Base-by-base conservation (phyloP, 768 basidiomycete species). In the Pleurotus sapidus region DNA sequence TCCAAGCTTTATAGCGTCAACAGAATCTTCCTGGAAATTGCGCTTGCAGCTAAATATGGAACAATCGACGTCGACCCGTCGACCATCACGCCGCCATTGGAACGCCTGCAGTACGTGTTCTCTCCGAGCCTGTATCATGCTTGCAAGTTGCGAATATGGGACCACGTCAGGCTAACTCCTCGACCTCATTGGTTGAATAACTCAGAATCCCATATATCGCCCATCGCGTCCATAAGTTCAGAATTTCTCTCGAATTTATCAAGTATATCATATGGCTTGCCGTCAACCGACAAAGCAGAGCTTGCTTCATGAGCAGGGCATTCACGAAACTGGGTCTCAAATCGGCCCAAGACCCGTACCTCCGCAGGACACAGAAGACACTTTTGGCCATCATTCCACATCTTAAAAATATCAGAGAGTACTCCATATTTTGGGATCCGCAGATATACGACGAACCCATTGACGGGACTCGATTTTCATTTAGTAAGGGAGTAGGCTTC, bases 11-110 rank as follows among this genome's bases (percentile, higher is more conserved):
- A 63, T 47, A 55, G 60, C 12, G 48, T 63, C 55, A 63, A 63
- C 39, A 54, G 57, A 14, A 24, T 39, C 3, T 61, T 55, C 59
- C 60, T 63, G 14, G 55, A 59, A 17, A 49, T 63, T 23, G 60
- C 55, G 30, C 58, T 63, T 55, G 47, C 57, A n/a, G 37, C 55
- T 6, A 57, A 60, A 49, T 63, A 63, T 49, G 43, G 48, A 15
- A 56, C 56, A 15, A 46, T 60, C 12, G 58, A 60, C n/a, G 3
- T 61, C 14, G 53, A 56, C 12, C 24, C 17, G 43, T 9, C 59
- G 5, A 46, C 40, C 39, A 3, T 12, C 24, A 17, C 38, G n/a
- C n/a, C 18, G 17, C 38, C 12, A 20, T 37, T 53, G 30, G 38
- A 53, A 23, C 20, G 51, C 17, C 17, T 53, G 15, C 34, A 40